Base-by-base conservation (phyloP, 202 grass and related monocot species). In the Alloteropsis angusta region DNA sequence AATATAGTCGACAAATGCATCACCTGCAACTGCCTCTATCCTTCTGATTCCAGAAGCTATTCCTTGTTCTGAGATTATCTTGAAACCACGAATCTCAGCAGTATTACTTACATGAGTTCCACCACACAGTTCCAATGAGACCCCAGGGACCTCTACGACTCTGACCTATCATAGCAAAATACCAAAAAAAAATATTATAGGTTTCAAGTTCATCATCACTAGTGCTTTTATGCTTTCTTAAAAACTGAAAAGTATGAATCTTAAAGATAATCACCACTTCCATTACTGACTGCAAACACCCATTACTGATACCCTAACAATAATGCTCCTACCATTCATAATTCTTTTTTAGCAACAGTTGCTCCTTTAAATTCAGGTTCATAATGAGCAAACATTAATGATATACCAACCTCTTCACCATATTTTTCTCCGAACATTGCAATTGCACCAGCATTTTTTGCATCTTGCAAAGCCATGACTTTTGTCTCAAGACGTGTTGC, bases 391-490 rank as follows among this genome's bases (percentile, higher is more conserved):
- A 28, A 43, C 9, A 76, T 53, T 68, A 26, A 80, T 53, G 26
- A 77, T 81, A 73, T 67, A 48, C 85, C 49, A 56, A 98, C 95
- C 91, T 89, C 83, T 79, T 94, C 89, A 1, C 91, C 87, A 39
- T 98, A 98, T 85, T 98, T 98, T 85, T 98, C 95, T 62, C 95
- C 95, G 6, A 98, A 98, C 95, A 98, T 98, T 48, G 95, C 95
- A 81, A 93, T 89, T 28, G 95, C 95, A 62, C 95, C 91, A 61
- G 91, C 95, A 84, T 72, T 83, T 83, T 98, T 98, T 44, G 95
- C 95, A 85, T 98, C 95, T 48, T 85, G 82, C 79, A 98, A 79
- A 77, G 77, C 80, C 95, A 98, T 98, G 39, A 92, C 89, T 81
- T 92, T 88, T 78, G 95, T 98, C 74, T 94, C 74, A 17, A 98